Base-by-base conservation (phyloP, 192 early-diverging fungal species). In the Pilobolus umbonatus region DNA sequence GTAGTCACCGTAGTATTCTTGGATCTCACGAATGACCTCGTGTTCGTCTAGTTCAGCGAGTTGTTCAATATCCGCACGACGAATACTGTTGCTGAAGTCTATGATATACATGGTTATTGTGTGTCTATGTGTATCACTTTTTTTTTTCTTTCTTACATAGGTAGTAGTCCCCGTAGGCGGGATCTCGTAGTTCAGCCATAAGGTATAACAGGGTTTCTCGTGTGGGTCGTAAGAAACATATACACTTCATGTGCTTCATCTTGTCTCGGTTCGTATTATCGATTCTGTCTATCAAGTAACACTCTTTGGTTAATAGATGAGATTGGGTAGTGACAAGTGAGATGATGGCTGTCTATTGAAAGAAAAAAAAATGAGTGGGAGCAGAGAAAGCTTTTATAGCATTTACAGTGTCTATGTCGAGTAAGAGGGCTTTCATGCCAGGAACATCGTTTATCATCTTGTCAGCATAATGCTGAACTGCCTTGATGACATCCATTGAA, bases 361-460 rank as follows among this genome's bases (percentile, higher is more conserved):
- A 28, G 36, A 32, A 38, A 39, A 25, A 43, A 36, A 72, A 57
- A 29, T 17, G 30, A 22, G 32, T 42, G 28, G 17, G 17, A 25
- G 12, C n/a, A 25, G 19, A 38, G 9, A 2, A 14, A 22, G 9
- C 6, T 56, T 30, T 51, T 15, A 43, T 17, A 25, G 36, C 5
- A 46, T 47, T 62, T 80, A 93, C 91, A 62, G 97, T 99, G 59
- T 97, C 91, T 24, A 72, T 68, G 73, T 99, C 97, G 32, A 99
- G 79, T 32, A 98, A 76, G 15, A 99, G 78, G 39, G 98, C 93
- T 71, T 99, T 99, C 94, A 99, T 98, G n/a, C 95, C 95, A 47
- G 82, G 69, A 19, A 90, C 89, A 44, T 97, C 94, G 25, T 74
- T 60, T 52, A 93, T 78, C 86, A 99, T 96, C 72, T 94, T 96